Conservation (phyloP, 441 rosid species). For the Erodium trifolium region DNA sequence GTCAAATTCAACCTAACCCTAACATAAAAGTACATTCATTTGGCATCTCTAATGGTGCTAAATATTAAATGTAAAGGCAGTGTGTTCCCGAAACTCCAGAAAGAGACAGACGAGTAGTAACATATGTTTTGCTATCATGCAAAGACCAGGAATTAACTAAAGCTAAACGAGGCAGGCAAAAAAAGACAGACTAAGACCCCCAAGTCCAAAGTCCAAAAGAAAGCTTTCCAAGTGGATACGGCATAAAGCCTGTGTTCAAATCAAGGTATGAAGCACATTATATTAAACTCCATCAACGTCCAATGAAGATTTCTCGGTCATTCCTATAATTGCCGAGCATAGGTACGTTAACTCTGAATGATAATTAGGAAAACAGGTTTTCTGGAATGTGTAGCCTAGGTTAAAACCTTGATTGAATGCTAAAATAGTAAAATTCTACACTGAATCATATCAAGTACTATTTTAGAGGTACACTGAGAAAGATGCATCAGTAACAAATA, state of each 20-base stretch:
- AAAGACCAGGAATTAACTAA: neutral
- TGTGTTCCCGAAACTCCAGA: neutral
- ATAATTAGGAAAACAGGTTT: neutral
- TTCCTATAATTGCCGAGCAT: neutral
- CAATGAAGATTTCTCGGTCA: neutral
- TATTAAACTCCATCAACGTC: neutral
- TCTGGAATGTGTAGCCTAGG: neutral
- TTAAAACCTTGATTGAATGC: neutral
- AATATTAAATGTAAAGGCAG: neutral
- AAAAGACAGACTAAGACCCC: neutral
- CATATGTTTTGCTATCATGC: neutral
- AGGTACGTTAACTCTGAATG: neutral
- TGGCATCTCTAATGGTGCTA: neutral
- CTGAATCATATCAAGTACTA: slow-evolving; percentile 5
- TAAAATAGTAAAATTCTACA: neutral
- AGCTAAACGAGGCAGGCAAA: neutral
- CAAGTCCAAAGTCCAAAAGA: slow-evolving; percentile 9
- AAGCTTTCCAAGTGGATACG: neutral
- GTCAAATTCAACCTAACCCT: slow-evolving; percentile 4
- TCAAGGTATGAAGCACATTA: neutral
- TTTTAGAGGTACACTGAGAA: slow-evolving; percentile 9
- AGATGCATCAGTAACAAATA: slow-evolving; percentile 9
- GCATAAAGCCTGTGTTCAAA: neutral
- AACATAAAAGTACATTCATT: slow-evolving; percentile 2
- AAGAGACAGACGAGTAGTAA: neutral